Evolutionary conservation across 148 eudicot species (phyloP), one percentile per base, ranked within the genome.

Genomic region (Arbutus unedo): DNA sequence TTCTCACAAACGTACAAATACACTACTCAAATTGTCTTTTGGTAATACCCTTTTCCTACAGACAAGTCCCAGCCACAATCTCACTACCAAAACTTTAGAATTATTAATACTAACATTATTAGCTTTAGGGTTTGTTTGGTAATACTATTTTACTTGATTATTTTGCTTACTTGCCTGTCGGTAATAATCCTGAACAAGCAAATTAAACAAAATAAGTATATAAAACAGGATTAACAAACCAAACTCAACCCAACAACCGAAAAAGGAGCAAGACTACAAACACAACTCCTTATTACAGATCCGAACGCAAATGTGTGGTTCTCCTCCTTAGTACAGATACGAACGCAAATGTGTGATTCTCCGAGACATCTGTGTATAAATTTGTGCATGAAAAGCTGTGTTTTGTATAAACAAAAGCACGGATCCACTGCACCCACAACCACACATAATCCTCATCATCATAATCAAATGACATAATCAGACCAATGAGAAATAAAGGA

Each of bases 401-500:
- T 31, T 31, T 31, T 1, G 38, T 31, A 31, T 31, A 1, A 31
- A 31, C 38, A 1, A 31, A 31, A 56, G 60, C 19, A 4, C 10
- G 5, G 23, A 18, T 44, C 6, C 76, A 44, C 45, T 44, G 0
- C 14, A 3, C 18, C 5, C 14, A 5, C n/a, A 18, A 19, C 53
- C 80, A 41, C 14, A 78, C 38, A 19, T 7, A 14, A 0, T 43
- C 14, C 11, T 44, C 23, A 18, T 45, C 76, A 1, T 18, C 60
- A 25, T 8, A n/a, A 3, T 83, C 55, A 84, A 41, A 84, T 84
- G n/a, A 84, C 74, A 10, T 84, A 84, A 44, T 84, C 86, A 10
- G 76, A 84, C 86, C 86, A 84, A n/a, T 74, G 76, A 51, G 82
- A 76, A 8, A 89, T 89, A 45, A 89, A 89, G 3, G 91, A 89